Conservation (phyloP, 2,329 filamentous ascomycete species). For the Trichoderma cornu-damae region DNA sequence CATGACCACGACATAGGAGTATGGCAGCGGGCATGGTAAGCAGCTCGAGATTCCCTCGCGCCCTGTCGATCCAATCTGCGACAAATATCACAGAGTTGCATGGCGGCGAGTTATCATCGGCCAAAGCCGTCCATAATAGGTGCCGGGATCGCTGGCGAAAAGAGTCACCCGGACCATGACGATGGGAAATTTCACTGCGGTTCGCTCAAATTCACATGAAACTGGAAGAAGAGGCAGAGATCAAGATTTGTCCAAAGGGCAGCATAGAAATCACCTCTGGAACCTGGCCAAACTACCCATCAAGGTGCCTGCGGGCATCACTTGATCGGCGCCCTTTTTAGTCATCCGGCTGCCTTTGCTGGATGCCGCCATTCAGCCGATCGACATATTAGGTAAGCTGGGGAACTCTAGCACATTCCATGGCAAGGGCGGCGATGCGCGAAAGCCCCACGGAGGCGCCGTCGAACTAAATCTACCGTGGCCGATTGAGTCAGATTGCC, state of each 20-base stretch:
- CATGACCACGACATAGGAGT: constrained; percentile 20
- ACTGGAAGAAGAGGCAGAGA: neutral
- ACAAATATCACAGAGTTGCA: constrained; percentile 22
- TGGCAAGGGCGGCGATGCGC: constrained; percentile 16
- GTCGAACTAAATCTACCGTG: constrained; percentile 26
- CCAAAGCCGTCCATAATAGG: constrained; percentile 28
- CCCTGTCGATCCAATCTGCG: constrained; percentile 23
- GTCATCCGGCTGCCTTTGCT: constrained; percentile 21
- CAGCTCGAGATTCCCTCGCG: neutral
- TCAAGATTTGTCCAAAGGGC: neutral
- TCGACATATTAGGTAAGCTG: constrained; percentile 17
- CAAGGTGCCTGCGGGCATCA: constrained; percentile 33
- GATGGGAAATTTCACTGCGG: neutral
- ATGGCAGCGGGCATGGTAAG: neutral
- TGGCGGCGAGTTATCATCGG: constrained; percentile 25
- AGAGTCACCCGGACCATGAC: neutral
- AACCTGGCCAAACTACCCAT: constrained; percentile 24
- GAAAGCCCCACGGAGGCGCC: constrained; percentile 19
- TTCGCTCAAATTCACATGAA: neutral
- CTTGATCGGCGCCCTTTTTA: constrained; percentile 20
- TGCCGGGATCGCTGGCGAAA: neutral
- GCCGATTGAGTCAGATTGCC: constrained; percentile 37
- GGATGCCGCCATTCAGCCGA: constrained; percentile 2
- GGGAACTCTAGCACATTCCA: constrained; percentile 31
- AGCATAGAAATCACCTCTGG: neutral